These are phyloP conservation scores for Mycena haematopus DNA, from an alignment of 768 basidiomycete species.

Conservation along the genomic window DNA sequence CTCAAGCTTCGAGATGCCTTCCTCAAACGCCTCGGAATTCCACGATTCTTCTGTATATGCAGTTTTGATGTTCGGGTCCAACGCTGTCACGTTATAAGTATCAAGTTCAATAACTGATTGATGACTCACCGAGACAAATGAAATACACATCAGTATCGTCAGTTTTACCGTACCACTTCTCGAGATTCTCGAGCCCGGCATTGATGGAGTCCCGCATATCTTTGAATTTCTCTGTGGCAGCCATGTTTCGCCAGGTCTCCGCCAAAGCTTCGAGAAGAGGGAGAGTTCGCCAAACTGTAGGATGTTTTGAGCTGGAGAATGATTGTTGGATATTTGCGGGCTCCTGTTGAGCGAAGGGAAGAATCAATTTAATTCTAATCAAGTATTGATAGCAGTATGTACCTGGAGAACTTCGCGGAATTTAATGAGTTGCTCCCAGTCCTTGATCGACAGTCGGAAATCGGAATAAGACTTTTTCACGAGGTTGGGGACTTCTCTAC, in stretches of 20 bases:
- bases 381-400: too few relatives aligned
- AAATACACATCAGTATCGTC: neutral
- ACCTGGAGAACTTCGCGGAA: too few relatives aligned
- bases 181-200: conserved; percentile 13
- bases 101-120: neutral
- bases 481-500: too few relatives aligned
- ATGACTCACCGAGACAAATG: neutral
- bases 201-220: conserved; percentile 8
- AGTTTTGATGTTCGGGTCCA: conserved; percentile 22
- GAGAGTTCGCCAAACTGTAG: conserved; percentile 26
- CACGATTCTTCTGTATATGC: conserved; percentile 12
- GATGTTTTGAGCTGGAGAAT: conserved; percentile 20
- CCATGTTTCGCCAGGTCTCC: conserved; percentile 24
- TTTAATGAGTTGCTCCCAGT: too few relatives aligned
- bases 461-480: too few relatives aligned
- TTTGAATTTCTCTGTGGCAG: conserved; percentile 1
- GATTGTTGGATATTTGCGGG: too few relatives aligned
- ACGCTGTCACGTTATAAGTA: neutral
- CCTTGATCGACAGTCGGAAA: too few relatives aligned
- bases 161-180: neutral
- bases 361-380: too few relatives aligned
- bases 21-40: neutral
- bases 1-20: too few relatives aligned
- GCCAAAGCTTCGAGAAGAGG: conserved; percentile 27
- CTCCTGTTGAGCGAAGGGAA: too few relatives aligned